Evolutionary conservation across 805 yeast genomes (phyloP).

Genomic region (Lachancea fermentati): DNA sequence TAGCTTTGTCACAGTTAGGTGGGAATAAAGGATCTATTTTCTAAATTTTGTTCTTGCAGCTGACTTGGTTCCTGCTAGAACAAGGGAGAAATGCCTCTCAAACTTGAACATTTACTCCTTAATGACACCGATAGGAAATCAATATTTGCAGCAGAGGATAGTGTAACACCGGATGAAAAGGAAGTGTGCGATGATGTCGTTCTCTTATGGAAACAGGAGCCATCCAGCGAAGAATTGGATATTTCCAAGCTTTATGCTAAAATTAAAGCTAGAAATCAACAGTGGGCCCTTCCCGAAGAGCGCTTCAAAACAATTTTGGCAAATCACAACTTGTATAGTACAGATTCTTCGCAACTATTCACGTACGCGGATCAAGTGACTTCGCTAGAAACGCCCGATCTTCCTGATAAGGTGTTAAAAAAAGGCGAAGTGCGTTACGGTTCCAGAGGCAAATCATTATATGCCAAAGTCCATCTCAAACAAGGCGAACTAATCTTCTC

Average conservation of each 20-base stretch:
- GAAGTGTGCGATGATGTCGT: constrained; percentile 58
- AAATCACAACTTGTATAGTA: constrained; percentile 47
- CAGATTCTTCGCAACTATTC: constrained; percentile 26
- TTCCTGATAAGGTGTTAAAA: neutral
- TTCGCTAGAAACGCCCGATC: neutral
- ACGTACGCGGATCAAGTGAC: constrained; percentile 7
- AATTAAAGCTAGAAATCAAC: constrained; percentile 46
- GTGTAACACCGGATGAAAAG: constrained; percentile 47
- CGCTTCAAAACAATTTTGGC: constrained; percentile 50
- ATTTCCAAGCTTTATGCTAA: constrained; percentile 46
- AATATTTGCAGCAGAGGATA: constrained; percentile 6
- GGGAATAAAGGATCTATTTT: no score
- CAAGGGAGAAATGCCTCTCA: constrained; percentile 26
- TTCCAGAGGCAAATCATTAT: constrained; percentile 33
- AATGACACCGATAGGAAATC: constrained; percentile 15
- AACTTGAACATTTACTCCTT: constrained; percentile 22
- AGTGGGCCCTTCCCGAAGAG: constrained; percentile 60
- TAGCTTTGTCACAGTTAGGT: neutral
- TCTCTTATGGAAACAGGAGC: constrained; percentile 62
- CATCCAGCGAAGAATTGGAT: constrained; percentile 54
- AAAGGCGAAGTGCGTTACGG: constrained; percentile 4
- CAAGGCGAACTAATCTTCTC: constrained; percentile 55
- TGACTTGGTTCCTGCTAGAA: no score
- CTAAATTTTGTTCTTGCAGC: no score
- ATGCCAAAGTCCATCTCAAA: constrained; percentile 41